Evolutionary conservation across 2,329 filamentous ascomycete genomes (phyloP).

Genomic region (Emmonsiellopsis sp.): DNA sequence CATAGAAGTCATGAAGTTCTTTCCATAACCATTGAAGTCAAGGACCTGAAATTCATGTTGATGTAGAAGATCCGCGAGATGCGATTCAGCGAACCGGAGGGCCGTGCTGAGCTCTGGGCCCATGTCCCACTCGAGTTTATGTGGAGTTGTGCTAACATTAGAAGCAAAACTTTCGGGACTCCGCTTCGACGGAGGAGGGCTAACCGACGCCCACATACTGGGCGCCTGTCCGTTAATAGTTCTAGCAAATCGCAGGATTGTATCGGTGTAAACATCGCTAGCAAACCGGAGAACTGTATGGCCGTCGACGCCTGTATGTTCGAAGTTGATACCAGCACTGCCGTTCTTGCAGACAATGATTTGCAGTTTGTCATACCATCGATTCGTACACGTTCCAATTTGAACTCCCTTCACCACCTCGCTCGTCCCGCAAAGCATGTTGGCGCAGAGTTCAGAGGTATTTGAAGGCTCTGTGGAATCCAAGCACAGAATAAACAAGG

Average conservation of each 20-base stretch:
- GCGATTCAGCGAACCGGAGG: conserved; percentile 87
- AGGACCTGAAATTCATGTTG: conserved; percentile 94
- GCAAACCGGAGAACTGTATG: conserved; percentile 95
- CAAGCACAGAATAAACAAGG: conserved; percentile 82
- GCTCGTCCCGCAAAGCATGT: conserved; percentile 95
- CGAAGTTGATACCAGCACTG: conserved; percentile 97
- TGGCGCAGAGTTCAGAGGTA: conserved; percentile 81
- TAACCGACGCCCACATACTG: conserved; percentile 80
- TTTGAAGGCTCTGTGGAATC: conserved; percentile 83
- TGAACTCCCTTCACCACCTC: conserved; percentile 88
- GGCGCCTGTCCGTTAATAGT: conserved; percentile 93
- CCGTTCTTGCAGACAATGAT: conserved; percentile 99
- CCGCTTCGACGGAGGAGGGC: conserved; percentile 85
- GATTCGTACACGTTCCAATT: conserved; percentile 93
- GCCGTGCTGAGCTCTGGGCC: conserved; percentile 82
- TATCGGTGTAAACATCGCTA: conserved; percentile 94
- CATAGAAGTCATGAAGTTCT: conserved; percentile 96
- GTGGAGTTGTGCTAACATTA: conserved; percentile 84
- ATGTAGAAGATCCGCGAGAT: conserved; percentile 85
- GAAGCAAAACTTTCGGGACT: conserved; percentile 73
- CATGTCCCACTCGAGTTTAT: conserved; percentile 98
- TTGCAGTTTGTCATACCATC: conserved; percentile 98
- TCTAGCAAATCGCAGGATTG: conserved; percentile 86
- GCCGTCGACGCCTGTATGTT: conserved; percentile 95
- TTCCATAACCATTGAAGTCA: conserved; percentile 82